A percentile compares a stretch with the other conserved stretches of the same genome.
Conservation (phyloP, 495 filamentous ascomycete genomes). For the Aspergillus campestris region DNA sequence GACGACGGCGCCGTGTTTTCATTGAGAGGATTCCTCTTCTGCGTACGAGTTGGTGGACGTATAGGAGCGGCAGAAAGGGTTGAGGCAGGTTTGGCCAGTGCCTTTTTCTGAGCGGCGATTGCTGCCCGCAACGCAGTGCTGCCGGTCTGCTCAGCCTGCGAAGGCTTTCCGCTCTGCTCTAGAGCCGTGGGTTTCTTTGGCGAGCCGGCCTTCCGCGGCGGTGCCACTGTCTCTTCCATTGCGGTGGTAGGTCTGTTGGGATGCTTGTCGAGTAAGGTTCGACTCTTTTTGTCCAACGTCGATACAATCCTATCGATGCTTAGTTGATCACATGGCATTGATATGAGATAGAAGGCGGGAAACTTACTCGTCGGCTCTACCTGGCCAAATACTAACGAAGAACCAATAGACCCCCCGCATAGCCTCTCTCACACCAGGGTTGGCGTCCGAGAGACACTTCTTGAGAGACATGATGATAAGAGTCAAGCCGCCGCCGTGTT, state of each 20-base stretch:
- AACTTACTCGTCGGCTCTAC: constrained; percentile 62
- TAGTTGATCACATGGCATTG: constrained; percentile 13
- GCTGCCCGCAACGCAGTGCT: too few species aligned
- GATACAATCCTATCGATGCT: constrained; percentile 56
- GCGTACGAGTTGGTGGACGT: too few species aligned
- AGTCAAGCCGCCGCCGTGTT: constrained; percentile 74
- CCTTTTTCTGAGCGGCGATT: too few species aligned
- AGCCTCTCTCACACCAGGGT: constrained; percentile 75
- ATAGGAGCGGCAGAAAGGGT: too few species aligned
- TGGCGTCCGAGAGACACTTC: constrained; percentile 77
- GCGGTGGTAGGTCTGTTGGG: constrained; percentile 67
- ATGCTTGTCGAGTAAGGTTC: constrained; percentile 68
- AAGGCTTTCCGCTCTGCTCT: too few species aligned
- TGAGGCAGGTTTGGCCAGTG: too few species aligned
- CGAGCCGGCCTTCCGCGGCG: too few species aligned
- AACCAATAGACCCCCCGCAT: constrained; percentile 81
- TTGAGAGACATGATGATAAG: constrained; percentile 79
- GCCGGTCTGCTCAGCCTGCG: too few species aligned
- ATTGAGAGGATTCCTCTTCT: too few species aligned
- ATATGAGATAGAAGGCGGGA: neutral
- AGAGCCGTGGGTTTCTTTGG: too few species aligned
- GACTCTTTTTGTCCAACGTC: constrained; percentile 63
- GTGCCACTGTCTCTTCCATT: constrained; percentile 9
- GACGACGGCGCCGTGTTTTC: too few species aligned
- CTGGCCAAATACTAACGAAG: constrained; percentile 68